Evolutionary conservation across 1,284 basidiomycete genomes (phyloP).

Genomic region (Apiotrichum veenhuisii): DNA sequence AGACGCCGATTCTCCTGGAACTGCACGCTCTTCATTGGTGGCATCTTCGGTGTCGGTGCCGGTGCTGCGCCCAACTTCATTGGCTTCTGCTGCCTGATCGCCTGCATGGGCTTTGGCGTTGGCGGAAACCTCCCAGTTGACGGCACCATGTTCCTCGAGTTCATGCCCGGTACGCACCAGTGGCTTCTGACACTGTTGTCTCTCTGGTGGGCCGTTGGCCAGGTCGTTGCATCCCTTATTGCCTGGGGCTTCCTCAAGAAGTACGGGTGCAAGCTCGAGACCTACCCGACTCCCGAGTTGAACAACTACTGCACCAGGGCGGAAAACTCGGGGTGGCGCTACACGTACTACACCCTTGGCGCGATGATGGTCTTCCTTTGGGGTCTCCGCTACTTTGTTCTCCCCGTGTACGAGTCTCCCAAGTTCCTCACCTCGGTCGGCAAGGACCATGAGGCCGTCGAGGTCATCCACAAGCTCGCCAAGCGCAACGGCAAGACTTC

Average conservation of each 20-base stretch:
- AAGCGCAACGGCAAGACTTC: conserved; percentile 55
- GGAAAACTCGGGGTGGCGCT: conserved; percentile 62
- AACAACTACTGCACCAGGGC: conserved; percentile 49
- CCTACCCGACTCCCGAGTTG: conserved; percentile 1
- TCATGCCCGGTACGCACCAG: conserved; percentile 57
- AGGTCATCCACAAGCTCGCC: conserved; percentile 53
- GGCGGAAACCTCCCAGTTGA: conserved; percentile 61
- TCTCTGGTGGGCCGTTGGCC: conserved; percentile 62
- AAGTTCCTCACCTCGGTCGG: conserved; percentile 60
- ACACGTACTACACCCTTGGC: conserved; percentile 57
- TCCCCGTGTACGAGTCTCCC: conserved; percentile 59
- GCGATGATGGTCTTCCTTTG: conserved; percentile 52
- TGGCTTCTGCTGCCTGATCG: conserved; percentile 24
- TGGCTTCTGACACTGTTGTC: conserved; percentile 64
- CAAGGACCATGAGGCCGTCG: conserved; percentile 58
- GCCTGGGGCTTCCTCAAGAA: conserved; percentile 37
- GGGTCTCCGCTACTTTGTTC: conserved; percentile 38
- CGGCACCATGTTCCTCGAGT: conserved; percentile 59
- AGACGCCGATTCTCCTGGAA: conserved; percentile 60
- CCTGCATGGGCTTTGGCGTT: conserved; percentile 58
- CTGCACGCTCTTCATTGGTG: conserved; percentile 59
- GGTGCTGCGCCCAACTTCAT: conserved; percentile 58
- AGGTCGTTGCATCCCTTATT: conserved; percentile 54
- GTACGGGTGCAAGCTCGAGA: conserved; percentile 13
- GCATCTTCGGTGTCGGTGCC: conserved; percentile 60